These are phyloP conservation scores for Alternaria infectoria DNA, from an alignment of 2,329 filamentous ascomycete genomes.

Conservation along the genomic window DNA sequence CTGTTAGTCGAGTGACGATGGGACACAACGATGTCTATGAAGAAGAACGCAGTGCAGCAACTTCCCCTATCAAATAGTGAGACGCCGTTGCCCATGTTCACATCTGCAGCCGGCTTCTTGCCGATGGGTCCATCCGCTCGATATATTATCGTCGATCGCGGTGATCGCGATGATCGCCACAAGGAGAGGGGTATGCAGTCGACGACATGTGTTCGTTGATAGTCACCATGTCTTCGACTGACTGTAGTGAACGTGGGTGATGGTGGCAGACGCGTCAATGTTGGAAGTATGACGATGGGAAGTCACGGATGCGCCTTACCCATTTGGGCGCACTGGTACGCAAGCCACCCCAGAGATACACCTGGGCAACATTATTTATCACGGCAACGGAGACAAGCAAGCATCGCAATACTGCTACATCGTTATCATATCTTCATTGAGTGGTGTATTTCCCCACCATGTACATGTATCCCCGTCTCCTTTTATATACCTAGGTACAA, in stretches of 20 bases:
- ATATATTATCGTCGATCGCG: not conserved
- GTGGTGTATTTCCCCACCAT: not conserved
- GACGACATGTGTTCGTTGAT: not conserved
- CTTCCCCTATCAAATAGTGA: not conserved
- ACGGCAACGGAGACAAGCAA: not conserved
- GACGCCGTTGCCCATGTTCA: not conserved
- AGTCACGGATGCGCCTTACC: not conserved
- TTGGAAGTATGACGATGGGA: not conserved
- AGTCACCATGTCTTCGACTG: not conserved
- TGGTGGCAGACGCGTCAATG: not conserved
- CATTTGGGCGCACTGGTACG: not conserved
- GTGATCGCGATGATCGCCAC: not conserved
- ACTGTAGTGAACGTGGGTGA: not conserved
- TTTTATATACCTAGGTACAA: too few species aligned
- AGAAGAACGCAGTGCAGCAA: not conserved
- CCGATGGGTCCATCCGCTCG: not conserved
- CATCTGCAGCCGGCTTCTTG: not conserved
- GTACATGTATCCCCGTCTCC: too few species aligned
- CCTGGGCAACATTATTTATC: not conserved
- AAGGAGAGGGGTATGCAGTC: not conserved
- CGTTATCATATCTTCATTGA: not conserved
- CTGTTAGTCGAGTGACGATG: not conserved
- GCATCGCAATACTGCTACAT: not conserved
- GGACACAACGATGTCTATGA: not conserved
- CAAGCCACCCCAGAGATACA: not conserved